phyloP scores from a whole-genome alignment of 106 monocot genomes.

The Iris macrosiphon region DNA sequence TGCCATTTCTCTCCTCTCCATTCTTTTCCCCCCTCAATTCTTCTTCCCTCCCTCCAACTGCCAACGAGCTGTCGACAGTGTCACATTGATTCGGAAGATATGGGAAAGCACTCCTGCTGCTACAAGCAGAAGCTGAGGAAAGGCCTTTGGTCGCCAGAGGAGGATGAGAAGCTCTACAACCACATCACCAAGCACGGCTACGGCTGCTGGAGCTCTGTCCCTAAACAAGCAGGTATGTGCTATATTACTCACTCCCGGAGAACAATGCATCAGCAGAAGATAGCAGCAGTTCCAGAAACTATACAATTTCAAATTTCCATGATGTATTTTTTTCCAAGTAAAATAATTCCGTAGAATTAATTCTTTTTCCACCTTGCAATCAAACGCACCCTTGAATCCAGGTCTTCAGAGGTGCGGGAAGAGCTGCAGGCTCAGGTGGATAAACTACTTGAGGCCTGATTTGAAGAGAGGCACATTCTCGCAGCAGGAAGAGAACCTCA shows the following conservation, averaged over 20 bases:
- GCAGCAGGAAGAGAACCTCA: slow-evolving; percentile 70
- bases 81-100: slow-evolving; percentile 6
- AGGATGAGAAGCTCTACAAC: slow-evolving; percentile 63
- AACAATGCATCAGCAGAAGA: background rate
- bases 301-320: too few species aligned
- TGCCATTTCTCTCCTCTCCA: slow-evolving; percentile 3
- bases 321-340: too few species aligned
- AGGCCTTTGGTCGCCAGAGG: slow-evolving; percentile 67
- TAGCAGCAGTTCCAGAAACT: too few species aligned
- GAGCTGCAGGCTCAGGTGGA: slow-evolving; percentile 90
- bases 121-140: slow-evolving; percentile 76
- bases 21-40: slow-evolving; percentile 2
- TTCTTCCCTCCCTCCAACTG: too few species aligned
- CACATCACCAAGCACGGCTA: slow-evolving; percentile 66
- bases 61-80: background rate
- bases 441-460: slow-evolving; percentile 85
- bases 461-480: slow-evolving; percentile 89
- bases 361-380: too few species aligned
- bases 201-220: slow-evolving; percentile 77
- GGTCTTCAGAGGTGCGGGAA: slow-evolving; percentile 92
- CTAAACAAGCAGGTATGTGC: slow-evolving; percentile 75
- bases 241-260: background rate
- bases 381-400: too few species aligned
- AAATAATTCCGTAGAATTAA: too few species aligned
- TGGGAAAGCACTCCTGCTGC: slow-evolving; percentile 75